phyloP scores from a whole-genome alignment of 495 filamentous ascomycete genomes.

The Penicillium parvum region DNA sequence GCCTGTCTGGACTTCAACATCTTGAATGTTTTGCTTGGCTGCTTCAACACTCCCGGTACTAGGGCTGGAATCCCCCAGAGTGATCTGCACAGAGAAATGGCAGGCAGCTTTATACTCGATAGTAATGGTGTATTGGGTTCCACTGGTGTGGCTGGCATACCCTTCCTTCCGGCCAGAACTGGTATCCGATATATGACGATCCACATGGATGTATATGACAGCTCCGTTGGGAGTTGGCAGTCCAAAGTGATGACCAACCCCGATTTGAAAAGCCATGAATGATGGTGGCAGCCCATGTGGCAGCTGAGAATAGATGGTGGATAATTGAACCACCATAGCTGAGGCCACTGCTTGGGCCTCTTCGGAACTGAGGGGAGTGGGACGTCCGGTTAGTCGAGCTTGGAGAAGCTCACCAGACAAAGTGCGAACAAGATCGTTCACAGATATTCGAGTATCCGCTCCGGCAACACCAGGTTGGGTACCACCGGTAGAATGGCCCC shows the following conservation, averaged over 20 bases:
- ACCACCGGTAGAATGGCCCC: conserved; percentile 1
- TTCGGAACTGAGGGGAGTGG: conserved; percentile 21
- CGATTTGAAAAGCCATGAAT: conserved; percentile 35
- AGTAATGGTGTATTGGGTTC: conserved; percentile 22
- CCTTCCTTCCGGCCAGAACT: neutral
- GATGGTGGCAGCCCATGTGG: conserved; percentile 19
- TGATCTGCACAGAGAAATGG: conserved; percentile 29
- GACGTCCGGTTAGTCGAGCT: conserved; percentile 27
- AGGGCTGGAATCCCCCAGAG: conserved; percentile 13
- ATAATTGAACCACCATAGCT: conserved; percentile 30
- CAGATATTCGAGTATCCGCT: conserved; percentile 16
- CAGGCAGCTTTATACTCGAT: conserved; percentile 30
- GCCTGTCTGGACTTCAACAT: too few relatives aligned
- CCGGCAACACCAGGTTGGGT: conserved; percentile 5
- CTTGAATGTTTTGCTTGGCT: too few relatives aligned
- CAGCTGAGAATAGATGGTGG: conserved; percentile 25
- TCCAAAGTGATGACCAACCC: conserved; percentile 37
- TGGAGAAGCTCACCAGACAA: conserved; percentile 33
- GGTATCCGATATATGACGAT: conserved; percentile 3
- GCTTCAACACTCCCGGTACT: neutral
- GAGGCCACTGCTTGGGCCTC: conserved; percentile 34
- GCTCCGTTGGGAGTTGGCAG: conserved; percentile 21
- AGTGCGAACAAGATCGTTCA: conserved; percentile 35
- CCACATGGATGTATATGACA: conserved; percentile 21
- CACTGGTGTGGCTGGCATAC: neutral